phyloP scores from a whole-genome alignment of 169 alveolate species.

The Theileria orientalis region DNA sequence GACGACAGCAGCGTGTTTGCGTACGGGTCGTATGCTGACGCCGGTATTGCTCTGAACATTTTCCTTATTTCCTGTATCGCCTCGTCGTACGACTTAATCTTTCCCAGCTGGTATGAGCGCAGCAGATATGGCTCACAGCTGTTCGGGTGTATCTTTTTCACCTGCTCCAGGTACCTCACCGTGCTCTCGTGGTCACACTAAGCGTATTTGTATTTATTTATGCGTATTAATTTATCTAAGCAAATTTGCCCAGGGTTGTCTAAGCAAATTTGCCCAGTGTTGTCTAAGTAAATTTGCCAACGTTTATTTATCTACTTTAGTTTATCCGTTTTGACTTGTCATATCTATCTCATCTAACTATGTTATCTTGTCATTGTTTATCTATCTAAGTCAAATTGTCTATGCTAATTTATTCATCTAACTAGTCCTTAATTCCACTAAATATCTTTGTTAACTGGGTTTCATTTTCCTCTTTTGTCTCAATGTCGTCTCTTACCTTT shows the following conservation, averaged over 20 bases:
- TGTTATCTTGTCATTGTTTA: no score
- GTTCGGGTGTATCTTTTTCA: constrained; percentile 22
- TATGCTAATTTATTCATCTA: no score
- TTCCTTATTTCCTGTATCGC: constrained; percentile 46
- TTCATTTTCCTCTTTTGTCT: no score
- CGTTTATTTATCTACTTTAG: no score
- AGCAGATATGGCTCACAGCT: constrained; percentile 56
- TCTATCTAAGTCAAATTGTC: no score
- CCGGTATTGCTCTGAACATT: constrained; percentile 31
- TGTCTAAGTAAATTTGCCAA: no score
- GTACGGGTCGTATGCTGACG: constrained; percentile 51
- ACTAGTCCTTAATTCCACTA: no score
- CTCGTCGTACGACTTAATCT: constrained; percentile 29
- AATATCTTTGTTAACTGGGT: no score
- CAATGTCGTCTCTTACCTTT: constrained; percentile 22
- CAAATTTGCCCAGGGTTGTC: no score
- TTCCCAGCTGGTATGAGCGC: constrained; percentile 40
- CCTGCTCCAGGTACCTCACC: constrained; percentile 51
- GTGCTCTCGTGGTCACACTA: constrained; percentile 35
- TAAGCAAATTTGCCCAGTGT: no score
- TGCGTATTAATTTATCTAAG: not conserved
- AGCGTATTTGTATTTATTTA: not conserved
- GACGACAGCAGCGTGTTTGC: constrained; percentile 58
- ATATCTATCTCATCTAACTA: no score
- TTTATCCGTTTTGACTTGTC: no score